These are phyloP conservation scores for Juncus inflexus DNA, from an alignment of 176 grass and related monocot genomes.

Conservation along the genomic window DNA sequence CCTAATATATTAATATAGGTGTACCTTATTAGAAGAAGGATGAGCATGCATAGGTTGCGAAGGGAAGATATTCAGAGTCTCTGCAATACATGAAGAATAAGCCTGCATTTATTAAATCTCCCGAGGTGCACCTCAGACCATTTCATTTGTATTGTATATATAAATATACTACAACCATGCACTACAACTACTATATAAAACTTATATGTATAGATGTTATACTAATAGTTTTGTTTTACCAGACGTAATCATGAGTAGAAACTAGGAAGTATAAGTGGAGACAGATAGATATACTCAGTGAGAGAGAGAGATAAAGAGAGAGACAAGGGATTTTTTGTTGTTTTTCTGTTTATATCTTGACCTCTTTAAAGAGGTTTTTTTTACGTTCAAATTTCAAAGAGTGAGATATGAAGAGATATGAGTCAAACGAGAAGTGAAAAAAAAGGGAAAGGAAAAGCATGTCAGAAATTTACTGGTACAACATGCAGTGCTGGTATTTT, in stretches of 20 bases:
- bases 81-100: constrained; percentile 48
- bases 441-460: constrained; percentile 22
- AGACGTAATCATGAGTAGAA: constrained; percentile 38
- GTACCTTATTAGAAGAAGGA: constrained; percentile 59
- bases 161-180: too few species aligned
- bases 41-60: constrained; percentile 92
- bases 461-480: constrained; percentile 44
- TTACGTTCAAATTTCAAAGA: constrained; percentile 11
- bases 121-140: constrained; percentile 17
- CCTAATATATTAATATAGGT: neutral
- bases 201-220: too few species aligned
- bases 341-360: constrained; percentile 23
- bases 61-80: constrained; percentile 98
- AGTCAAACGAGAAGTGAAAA: constrained; percentile 9
- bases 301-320: constrained; percentile 8
- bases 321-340: constrained; percentile 5
- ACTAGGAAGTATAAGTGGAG: constrained; percentile 11
- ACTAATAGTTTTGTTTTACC: constrained; percentile 25
- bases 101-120: neutral
- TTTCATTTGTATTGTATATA: constrained; percentile 10
- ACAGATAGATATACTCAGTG: constrained; percentile 40
- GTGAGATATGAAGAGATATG: constrained; percentile 15
- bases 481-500: constrained; percentile 49
- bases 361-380: constrained; percentile 14
- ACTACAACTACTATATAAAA: too few species aligned